These are phyloP conservation scores for Fraxinus sp. DNA, from an alignment of 305 asterid species.

Conservation along the genomic window DNA sequence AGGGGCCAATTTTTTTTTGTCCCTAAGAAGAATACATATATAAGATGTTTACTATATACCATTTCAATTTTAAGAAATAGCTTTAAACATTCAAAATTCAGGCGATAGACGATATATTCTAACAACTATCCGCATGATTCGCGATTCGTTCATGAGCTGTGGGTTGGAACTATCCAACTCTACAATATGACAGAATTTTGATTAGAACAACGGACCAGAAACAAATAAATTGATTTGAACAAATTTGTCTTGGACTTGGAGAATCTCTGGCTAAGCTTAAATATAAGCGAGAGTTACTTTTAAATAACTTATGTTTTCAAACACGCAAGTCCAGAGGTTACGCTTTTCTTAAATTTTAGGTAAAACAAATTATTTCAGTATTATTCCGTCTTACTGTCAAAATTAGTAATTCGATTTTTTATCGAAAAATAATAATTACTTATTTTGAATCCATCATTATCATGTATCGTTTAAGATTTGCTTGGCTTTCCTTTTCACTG, in stretches of 20 bases:
- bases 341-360: background rate
- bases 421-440: too few species aligned
- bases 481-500: slow-evolving; percentile 86
- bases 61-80: too few species aligned
- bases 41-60: too few species aligned
- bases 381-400: background rate
- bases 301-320: background rate
- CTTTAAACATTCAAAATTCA: too few species aligned
- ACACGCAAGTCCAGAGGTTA: background rate
- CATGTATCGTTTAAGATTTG: slow-evolving; percentile 90
- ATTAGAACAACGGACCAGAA: background rate
- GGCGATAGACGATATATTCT: too few species aligned
- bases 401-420: background rate
- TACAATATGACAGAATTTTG: slow-evolving; percentile 23
- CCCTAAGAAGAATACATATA: too few species aligned
- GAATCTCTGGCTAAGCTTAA: background rate
- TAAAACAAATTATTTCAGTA: background rate
- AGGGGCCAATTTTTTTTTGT: too few species aligned
- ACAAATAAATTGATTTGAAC: background rate
- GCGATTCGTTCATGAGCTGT: slow-evolving; percentile 76
- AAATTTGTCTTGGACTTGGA: background rate
- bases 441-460: slow-evolving; percentile 86
- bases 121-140: slow-evolving; percentile 57
- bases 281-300: too few species aligned
- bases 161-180: slow-evolving; percentile 93